Base-by-base conservation (phyloP, 78 protist genomes). In the Guillardia theta region DNA sequence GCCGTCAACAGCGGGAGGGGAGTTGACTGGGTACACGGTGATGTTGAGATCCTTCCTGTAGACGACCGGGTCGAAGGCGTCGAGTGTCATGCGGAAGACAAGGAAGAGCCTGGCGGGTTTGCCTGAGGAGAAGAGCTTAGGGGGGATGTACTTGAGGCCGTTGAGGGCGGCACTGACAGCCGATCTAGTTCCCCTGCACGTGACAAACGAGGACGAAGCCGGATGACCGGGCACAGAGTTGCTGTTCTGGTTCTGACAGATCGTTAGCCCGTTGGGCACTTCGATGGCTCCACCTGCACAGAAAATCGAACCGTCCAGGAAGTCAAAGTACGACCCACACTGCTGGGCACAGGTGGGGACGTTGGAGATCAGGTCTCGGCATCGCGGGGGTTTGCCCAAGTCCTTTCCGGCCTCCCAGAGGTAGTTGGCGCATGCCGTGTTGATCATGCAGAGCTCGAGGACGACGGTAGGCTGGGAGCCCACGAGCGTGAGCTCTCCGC, bases 1-100 rank as follows among this genome's bases (percentile, higher is more conserved):
- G 9, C 87, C 87, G 44, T 10, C 45, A 43, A 70, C 15, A 12
- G 33, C 6, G 4, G 87, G 87, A 3, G 5, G 39, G 4, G 87
- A 9, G 87, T 70, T 70, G 87, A 70, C 87, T 15, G 87, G 87
- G n/a, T 37, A 6, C 41, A 70, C 87, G 45, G 87, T 70, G 87
- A 70, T 36, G 5, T 1, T 27, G 45, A 70, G 9, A 43, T 70
- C 87, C 87, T 70, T 70, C n/a, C 44, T 0, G 44, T 70, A 70
- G 45, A 36, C 39, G 9, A 9, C 30, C 41, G 87, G 87, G 87
- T 0, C 39, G 39, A 70, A 15, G 15, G n/a, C 87, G 8, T 10
- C 39, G 87, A 70, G 37, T 3, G 45, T 70, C 9, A 24, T 15
- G 5, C 87, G 5, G 45, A 70, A 27, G 45, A 21, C 9, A 12